Percentiles rank a stretch among this genome's conserved stretches.
Evolutionary conservation across 2,329 filamentous ascomycete species (phyloP).

Genomic region (Lachnellula occidentalis): DNA sequence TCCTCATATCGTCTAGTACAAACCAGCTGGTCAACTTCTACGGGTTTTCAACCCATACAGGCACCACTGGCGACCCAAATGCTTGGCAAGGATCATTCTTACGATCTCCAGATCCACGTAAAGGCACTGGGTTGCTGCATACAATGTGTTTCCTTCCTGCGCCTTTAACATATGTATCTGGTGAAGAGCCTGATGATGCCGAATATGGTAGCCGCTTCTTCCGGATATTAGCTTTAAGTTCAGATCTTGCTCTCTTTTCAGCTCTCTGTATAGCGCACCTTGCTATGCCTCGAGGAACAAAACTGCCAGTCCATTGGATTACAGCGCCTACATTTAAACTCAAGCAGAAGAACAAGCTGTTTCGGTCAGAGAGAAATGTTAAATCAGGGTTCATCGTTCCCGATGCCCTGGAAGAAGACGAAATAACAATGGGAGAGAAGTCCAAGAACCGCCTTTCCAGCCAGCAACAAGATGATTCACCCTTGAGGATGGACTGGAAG

Average conservation of each 20-base stretch:
- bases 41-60: conserved; percentile 14
- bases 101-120: conserved; percentile 4
- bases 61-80: neutral
- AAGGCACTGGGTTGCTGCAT: conserved; percentile 1
- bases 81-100: conserved; percentile 20
- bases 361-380: conserved; percentile 3
- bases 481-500: conserved; percentile 19
- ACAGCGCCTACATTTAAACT: conserved; percentile 10
- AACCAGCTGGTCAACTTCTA: conserved; percentile 25
- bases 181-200: conserved; percentile 19
- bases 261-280: conserved; percentile 30
- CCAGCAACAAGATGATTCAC: conserved; percentile 7
- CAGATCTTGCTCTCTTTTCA: conserved; percentile 40
- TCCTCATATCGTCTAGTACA: conserved; percentile 24
- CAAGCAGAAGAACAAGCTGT: conserved; percentile 2
- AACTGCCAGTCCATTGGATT: neutral
- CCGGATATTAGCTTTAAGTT: conserved; percentile 40
- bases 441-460: neutral
- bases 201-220: conserved; percentile 39
- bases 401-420: conserved; percentile 14
- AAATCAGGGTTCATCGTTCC: conserved; percentile 27
- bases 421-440: neutral
- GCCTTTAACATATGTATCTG: conserved; percentile 4
- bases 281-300: neutral
- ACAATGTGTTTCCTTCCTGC: conserved; percentile 13